Percentiles rank a stretch among this genome's conserved stretches.
These are phyloP conservation scores for Salix koriyanagi DNA, from an alignment of 345 rosid species.

Conservation along the genomic window DNA sequence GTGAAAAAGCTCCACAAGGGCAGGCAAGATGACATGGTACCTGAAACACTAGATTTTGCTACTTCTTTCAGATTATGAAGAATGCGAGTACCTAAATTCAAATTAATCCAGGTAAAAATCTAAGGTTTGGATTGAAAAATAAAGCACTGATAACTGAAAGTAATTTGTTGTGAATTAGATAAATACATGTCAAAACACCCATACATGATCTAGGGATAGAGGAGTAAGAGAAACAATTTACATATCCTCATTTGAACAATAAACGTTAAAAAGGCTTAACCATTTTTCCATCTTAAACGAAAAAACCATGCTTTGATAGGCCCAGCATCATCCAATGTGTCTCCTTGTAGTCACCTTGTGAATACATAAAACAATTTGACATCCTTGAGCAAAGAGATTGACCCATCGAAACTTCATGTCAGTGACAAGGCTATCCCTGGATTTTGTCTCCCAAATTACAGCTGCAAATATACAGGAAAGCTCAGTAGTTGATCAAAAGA, in stretches of 20 bases:
- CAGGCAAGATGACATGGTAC: slow-evolving; percentile 25
- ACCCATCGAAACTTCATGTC: slow-evolving; percentile 18
- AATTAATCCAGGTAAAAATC: slow-evolving; percentile 37
- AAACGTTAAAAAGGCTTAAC: slow-evolving; percentile 17
- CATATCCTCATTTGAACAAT: slow-evolving; percentile 26
- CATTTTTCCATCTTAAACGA: slow-evolving; percentile 11
- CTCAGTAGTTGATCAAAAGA: background rate
- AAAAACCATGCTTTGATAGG: slow-evolving; percentile 16
- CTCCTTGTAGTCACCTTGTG: slow-evolving; percentile 22
- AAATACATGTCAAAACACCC: slow-evolving; percentile 28
- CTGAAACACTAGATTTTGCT: slow-evolving; percentile 31
- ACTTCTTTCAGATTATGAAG: slow-evolving; percentile 27
- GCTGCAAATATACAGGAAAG: slow-evolving; percentile 1
- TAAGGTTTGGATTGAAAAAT: slow-evolving; percentile 23
- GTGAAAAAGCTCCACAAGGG: slow-evolving; percentile 6
- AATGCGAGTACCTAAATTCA: slow-evolving; percentile 32
- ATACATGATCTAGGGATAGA: slow-evolving; percentile 15
- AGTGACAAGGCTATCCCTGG: slow-evolving; percentile 1
- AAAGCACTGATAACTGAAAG: slow-evolving; percentile 19
- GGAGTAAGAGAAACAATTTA: slow-evolving; percentile 26
- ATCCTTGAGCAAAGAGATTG: slow-evolving; percentile 9
- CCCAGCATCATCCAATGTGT: slow-evolving; percentile 24
- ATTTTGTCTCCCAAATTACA: slow-evolving; percentile 17
- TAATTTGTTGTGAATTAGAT: slow-evolving; percentile 23
- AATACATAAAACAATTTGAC: slow-evolving; percentile 4